Base-by-base conservation (phyloP, 1,139 yeast species). In the Debaryomycetaceae sp. region DNA sequence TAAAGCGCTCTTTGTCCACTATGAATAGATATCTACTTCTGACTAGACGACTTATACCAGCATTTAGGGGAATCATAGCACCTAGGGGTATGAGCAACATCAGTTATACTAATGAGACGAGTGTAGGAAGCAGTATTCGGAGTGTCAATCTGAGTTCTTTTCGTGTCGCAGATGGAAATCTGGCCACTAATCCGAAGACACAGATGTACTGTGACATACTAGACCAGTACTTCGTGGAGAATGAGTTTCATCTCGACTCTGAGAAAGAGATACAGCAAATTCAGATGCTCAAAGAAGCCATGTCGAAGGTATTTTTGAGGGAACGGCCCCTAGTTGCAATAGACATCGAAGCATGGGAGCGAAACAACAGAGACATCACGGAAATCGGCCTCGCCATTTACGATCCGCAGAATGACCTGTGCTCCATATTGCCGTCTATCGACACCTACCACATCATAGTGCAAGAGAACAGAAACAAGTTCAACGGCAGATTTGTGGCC, bases 341-440 rank as follows among this genome's bases (percentile, higher is more conserved):
- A 29, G 95, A 87, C 58, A 70, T 84, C 17, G 95, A 87, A 60
- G 84, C 86, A 8, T 82, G 69, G 65, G 95, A 86, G 53, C 58
- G 65, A 24, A 61, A 71, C 47, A 68, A 62, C 7, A 57, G 63
- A 29, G 57, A 68, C 24, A 69, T 87, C 24, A 84, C 88, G 0
- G 95, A 87, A 56, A 74, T 86, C 41, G 95, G 95, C 2, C 62
- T 87, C 7, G 72, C 87, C 0, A 71, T 86, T 3, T 84, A 80
- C 57, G 87, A 84, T 49, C 88, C 90, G 13, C 49, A 66, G 24
- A 67, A 61, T 34, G 80, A 70, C 58, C 53, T 51, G 24, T 45
- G 43, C n/a, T 62, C 79, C 4, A 48, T 66, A 8, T 46, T 67
- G n/a, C 87, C 87, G 1, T 62, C 62, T 22, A 68, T 81, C 38